A percentile compares a stretch with the other conserved stretches of the same genome.
Evolutionary conservation across 306 rosid species (phyloP).

Genomic region (Psophocarpus tetragonolobus): DNA sequence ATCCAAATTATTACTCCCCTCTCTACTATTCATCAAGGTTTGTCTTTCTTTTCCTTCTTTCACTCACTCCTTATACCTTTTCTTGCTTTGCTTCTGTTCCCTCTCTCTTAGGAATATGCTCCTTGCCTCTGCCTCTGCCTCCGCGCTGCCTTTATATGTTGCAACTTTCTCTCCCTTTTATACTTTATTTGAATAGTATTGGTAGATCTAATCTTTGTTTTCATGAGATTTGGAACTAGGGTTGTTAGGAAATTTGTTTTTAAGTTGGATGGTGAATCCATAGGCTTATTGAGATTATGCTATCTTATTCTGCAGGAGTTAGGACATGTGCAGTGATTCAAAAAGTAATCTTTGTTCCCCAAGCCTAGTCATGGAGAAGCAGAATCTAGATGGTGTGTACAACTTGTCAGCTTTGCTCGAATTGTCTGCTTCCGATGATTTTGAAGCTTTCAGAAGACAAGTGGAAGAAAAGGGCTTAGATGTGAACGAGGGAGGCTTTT

Average conservation of each 20-base stretch:
- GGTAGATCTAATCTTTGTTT: slow-evolving; percentile 3
- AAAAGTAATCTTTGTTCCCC: slow-evolving; percentile 55
- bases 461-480: slow-evolving; percentile 73
- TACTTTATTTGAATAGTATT: background rate
- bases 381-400: slow-evolving; percentile 35
- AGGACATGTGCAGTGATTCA: slow-evolving; percentile 75
- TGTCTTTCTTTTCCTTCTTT: slow-evolving; percentile 34
- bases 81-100: too few relatives aligned
- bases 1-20: background rate
- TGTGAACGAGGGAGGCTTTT: slow-evolving; percentile 63
- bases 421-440: slow-evolving; percentile 78
- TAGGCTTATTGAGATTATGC: slow-evolving; percentile 33
- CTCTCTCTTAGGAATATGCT: background rate
- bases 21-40: slow-evolving; percentile 40
- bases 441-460: slow-evolving; percentile 61
- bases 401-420: slow-evolving; percentile 69
- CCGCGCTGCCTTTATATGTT: too few relatives aligned
- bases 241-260: slow-evolving; percentile 6
- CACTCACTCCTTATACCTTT: background rate
- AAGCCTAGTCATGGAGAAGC: slow-evolving; percentile 66
- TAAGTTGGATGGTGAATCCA: background rate
- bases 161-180: background rate
- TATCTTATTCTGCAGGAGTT: slow-evolving; percentile 58
- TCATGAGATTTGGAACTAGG: background rate
- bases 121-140: slow-evolving; percentile 38